Evolutionary conservation across 331 rosid genomes (phyloP).

Genomic region (Spiraea crenata): DNA sequence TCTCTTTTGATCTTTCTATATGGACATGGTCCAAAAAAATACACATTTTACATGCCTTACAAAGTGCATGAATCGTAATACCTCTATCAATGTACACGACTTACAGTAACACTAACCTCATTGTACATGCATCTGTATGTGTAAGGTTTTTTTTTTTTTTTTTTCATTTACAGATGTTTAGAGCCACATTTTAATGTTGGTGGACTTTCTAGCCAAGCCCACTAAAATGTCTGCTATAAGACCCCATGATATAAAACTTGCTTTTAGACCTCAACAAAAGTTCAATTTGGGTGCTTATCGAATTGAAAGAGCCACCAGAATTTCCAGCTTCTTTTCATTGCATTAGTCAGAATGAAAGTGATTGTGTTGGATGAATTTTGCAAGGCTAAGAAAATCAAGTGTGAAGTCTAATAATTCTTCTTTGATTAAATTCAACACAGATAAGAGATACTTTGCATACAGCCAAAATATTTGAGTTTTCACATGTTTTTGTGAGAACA

Average conservation of each 20-base stretch:
- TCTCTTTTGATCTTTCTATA: too few relatives aligned
- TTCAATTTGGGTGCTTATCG: too few relatives aligned
- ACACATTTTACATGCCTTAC: too few relatives aligned
- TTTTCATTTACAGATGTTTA: too few relatives aligned
- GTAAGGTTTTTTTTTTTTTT: too few relatives aligned
- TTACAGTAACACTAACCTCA: too few relatives aligned
- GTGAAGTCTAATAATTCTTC: background rate
- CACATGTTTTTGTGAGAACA: background rate
- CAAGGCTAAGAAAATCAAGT: background rate
- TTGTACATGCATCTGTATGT: too few relatives aligned
- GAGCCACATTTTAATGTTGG: too few relatives aligned
- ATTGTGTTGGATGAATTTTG: background rate
- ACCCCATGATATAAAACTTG: background rate
- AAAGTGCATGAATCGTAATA: too few relatives aligned
- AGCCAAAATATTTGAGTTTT: conserved; percentile 4
- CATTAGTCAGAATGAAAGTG: background rate
- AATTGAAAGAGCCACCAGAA: background rate
- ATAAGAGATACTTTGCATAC: background rate
- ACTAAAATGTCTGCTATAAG: background rate
- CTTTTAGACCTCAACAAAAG: background rate
- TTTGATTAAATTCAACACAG: conserved; percentile 1
- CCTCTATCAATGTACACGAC: too few relatives aligned
- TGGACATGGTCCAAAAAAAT: too few relatives aligned
- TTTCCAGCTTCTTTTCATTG: conserved; percentile 11
- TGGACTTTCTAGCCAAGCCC: background rate